Percentiles rank a stretch among this genome's conserved stretches.
phyloP scores from a whole-genome alignment of 768 basidiomycete species.

The Lyophyllum shimeji region DNA sequence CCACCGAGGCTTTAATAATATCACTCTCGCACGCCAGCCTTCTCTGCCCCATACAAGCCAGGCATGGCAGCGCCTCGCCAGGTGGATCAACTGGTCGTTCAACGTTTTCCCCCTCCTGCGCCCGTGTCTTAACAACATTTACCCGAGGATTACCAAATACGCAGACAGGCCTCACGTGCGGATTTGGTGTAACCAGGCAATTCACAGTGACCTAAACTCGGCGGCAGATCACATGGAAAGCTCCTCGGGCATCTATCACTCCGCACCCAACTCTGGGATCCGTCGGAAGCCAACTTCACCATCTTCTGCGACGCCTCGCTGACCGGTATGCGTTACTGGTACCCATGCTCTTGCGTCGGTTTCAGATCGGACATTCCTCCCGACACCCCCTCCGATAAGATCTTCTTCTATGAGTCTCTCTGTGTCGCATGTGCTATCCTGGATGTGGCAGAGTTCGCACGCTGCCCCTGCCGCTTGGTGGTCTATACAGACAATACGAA shows the following conservation, averaged over 20 bases:
- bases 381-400: neutral
- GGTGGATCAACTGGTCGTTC: conserved; percentile 39
- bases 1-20: neutral
- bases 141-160: conserved; percentile 25
- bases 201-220: conserved; percentile 29
- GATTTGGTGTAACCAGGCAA: conserved; percentile 23
- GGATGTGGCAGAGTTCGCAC: neutral
- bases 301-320: conserved; percentile 24
- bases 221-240: conserved; percentile 23
- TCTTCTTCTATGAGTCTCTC: conserved; percentile 28
- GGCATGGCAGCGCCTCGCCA: too few relatives aligned
- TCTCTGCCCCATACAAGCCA: neutral
- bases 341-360: neutral
- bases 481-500: conserved; percentile 26
- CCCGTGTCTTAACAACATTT: conserved; percentile 26
- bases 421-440: conserved; percentile 18
- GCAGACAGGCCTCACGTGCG: conserved; percentile 1
- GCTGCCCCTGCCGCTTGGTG: conserved; percentile 1
- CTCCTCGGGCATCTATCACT: neutral
- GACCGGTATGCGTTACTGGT: conserved; percentile 23
- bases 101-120: conserved; percentile 33
- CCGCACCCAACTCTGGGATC: conserved; percentile 18
- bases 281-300: conserved; percentile 5
- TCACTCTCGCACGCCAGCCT: neutral
- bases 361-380: conserved; percentile 10